Base-by-base conservation (phyloP, 1,284 basidiomycete species). In the Porogramme epimiltina region DNA sequence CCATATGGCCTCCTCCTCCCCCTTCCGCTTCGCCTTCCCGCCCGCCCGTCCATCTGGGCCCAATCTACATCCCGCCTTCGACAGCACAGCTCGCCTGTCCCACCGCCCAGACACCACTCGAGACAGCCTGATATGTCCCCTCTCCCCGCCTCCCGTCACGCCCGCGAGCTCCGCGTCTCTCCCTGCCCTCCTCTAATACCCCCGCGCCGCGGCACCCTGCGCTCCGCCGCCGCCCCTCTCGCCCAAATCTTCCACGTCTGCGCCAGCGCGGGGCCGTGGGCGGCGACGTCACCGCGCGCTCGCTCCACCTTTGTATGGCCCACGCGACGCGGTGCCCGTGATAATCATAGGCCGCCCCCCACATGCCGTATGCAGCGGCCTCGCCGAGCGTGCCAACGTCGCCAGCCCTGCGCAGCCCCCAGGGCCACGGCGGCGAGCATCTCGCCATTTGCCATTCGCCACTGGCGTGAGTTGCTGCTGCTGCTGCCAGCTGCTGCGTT, bases 31-130 rank as follows among this genome's bases (percentile, higher is more conserved):
- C 26, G 45, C 42, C 38, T 45, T 40, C 42, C 28, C 42, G 41
- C 47, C 28, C 28, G 13, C 48, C 48, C 48, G 47, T 40, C 42
- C 55, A 45, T 52, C 51, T 56, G 41, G 55, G 47, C 50, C 56
- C 53, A 55, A 48, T 50, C 41, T 42, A 23, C 48, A 36, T 38
- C 53, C 47, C 50, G 26, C 51, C 13, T 31, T 13, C 28, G 28
- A 6, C 48, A 37, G 42, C 53, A 51, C 48, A 48, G 48, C 57
- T 51, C 55, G 37, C 24, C 24, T 40, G 47, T 47, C 45, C 53
- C 45, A 23, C 25, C 42, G 42, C 33, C 31, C 49, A 44, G 45
- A 49, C 45, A 45, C 45, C 43, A 24, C 50, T 40, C 36, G 9
- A 8, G 43, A 26, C 26, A 42, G 46, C 55, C 34, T 45, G 51